These are phyloP conservation scores for Lodderomyces jiufengensis DNA, from an alignment of 1,139 yeast genomes.

Conservation along the genomic window DNA sequence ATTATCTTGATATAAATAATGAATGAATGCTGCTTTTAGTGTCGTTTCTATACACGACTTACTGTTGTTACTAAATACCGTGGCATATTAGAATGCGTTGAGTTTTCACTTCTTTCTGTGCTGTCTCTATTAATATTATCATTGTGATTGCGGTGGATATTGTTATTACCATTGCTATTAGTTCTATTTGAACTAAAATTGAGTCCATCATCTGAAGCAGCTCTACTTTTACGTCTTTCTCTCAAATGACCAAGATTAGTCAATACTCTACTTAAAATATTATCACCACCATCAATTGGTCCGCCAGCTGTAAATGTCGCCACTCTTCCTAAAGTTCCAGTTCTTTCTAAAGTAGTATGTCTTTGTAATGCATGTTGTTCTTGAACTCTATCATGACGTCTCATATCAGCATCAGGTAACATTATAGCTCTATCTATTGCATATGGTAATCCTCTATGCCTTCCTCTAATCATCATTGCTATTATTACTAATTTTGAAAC, in stretches of 20 bases:
- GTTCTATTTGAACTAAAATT: conserved; percentile 1
- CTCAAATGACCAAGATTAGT: conserved; percentile 13
- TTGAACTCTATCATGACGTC: conserved; percentile 63
- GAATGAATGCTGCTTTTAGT: neutral
- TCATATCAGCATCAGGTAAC: conserved; percentile 71
- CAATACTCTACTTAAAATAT: conserved; percentile 14
- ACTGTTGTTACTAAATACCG: conserved; percentile 12
- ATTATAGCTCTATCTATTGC: conserved; percentile 91
- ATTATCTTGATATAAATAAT: conserved; percentile 1
- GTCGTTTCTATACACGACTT: conserved; percentile 7
- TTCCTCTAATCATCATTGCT: conserved; percentile 89
- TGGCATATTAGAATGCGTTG: conserved; percentile 9
- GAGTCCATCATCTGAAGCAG: neutral
- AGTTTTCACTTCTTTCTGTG: neutral
- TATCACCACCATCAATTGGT: conserved; percentile 14
- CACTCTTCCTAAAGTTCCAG: conserved; percentile 16
- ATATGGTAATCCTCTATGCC: conserved; percentile 96
- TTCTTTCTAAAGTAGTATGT: conserved; percentile 28
- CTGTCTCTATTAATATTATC: neutral
- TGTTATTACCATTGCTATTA: neutral
- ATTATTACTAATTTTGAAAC: conserved; percentile 81
- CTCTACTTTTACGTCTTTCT: conserved; percentile 4
- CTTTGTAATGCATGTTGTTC: conserved; percentile 50
- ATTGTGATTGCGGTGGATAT: neutral
- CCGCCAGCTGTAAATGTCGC: conserved; percentile 12